phyloP scores from a whole-genome alignment of 768 basidiomycete genomes.

The Boletus rubropictus region DNA sequence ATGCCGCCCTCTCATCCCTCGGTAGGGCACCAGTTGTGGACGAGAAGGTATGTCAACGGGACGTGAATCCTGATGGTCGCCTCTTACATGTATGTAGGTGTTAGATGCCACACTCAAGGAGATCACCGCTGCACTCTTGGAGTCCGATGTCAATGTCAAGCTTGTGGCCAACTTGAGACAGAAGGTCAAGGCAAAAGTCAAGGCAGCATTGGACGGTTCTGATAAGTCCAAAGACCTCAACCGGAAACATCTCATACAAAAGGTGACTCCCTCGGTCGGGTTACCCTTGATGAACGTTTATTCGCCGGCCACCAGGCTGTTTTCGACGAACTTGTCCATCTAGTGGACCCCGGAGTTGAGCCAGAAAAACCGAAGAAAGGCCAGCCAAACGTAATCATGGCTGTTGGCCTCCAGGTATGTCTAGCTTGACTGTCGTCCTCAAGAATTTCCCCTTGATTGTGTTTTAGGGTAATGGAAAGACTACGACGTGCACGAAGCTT shows the following conservation, averaged over 20 bases:
- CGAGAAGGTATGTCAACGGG: slow-evolving; percentile 61
- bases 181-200: slow-evolving; percentile 88
- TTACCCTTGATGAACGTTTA: slow-evolving; percentile 6
- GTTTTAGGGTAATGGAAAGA: slow-evolving; percentile 90
- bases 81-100: slow-evolving; percentile 46
- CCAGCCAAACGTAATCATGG: slow-evolving; percentile 92
- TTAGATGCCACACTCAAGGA: slow-evolving; percentile 93
- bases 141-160: slow-evolving; percentile 98
- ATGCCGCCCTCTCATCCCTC: slow-evolving; percentile 87
- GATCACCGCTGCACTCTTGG: slow-evolving; percentile 87
- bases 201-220: slow-evolving; percentile 65
- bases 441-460: slow-evolving; percentile 1
- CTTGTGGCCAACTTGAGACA: slow-evolving; percentile 81
- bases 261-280: slow-evolving; percentile 41
- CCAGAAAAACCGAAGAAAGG: slow-evolving; percentile 97
- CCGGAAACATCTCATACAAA: slow-evolving; percentile 85
- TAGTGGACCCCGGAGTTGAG: slow-evolving; percentile 94
- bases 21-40: slow-evolving; percentile 83
- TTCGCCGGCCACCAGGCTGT: slow-evolving; percentile 57
- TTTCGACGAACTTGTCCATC: slow-evolving; percentile 90
- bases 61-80: neutral
- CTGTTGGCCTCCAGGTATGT: slow-evolving; percentile 87
- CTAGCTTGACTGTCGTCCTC: neutral
- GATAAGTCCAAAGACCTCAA: slow-evolving; percentile 78
- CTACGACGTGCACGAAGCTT: slow-evolving; percentile 97